A percentile compares a stretch with the other conserved stretches of the same genome.
Conservation (phyloP, 305 asterid genomes). For the Fraxinus dipetala region DNA sequence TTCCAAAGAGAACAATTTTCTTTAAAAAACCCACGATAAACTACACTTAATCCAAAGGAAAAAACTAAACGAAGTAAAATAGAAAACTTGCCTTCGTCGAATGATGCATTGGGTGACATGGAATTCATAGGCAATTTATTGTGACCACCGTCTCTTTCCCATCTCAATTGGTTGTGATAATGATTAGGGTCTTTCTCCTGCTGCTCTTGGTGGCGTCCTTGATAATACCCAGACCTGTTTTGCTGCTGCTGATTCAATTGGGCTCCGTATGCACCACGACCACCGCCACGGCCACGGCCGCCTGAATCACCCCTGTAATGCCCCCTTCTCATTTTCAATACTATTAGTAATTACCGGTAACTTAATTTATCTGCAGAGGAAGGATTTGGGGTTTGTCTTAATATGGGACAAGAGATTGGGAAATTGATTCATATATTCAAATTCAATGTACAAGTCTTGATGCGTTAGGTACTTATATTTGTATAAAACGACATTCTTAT, state of each 20-base stretch:
- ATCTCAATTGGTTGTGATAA: conserved; percentile 28
- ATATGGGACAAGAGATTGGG: background rate
- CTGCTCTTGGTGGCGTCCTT: conserved; percentile 17
- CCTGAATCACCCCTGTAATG: conserved; percentile 5
- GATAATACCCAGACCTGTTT: conserved; percentile 1
- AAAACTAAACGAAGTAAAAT: background rate
- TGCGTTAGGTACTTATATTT: background rate
- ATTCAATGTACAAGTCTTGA: background rate
- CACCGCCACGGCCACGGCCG: conserved; percentile 3
- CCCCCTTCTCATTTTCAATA: background rate
- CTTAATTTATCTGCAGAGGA: background rate
- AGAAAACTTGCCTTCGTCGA: conserved; percentile 26
- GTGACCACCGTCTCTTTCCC: conserved; percentile 32
- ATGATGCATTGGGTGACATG: conserved; percentile 30
- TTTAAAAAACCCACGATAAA: background rate
- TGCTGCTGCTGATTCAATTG: conserved; percentile 24
- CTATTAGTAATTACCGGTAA: background rate
- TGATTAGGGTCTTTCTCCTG: conserved; percentile 16
- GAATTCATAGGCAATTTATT: conserved; percentile 23
- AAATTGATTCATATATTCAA: background rate
- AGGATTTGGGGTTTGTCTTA: background rate
- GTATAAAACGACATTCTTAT: background rate
- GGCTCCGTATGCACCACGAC: conserved; percentile 15
- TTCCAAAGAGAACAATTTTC: background rate
- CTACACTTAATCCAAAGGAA: background rate